Percentiles rank a stretch among this genome's conserved stretches.
phyloP scores from a whole-genome alignment of 2,329 filamentous ascomycete genomes.

The Ophiostoma montium region DNA sequence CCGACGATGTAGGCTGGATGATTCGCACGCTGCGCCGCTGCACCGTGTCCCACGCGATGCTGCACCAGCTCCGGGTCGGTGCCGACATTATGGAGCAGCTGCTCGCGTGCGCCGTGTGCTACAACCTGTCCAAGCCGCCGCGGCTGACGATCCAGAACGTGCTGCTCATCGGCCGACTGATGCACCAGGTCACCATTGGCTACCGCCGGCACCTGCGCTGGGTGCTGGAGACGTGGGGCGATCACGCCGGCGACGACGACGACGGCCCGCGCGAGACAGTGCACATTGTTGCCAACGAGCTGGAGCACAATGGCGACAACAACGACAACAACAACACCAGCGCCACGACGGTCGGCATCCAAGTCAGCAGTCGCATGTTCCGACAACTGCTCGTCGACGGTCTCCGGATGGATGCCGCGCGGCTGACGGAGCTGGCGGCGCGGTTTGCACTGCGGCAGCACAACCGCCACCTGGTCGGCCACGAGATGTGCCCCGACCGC shows the following conservation, averaged over 20 bases:
- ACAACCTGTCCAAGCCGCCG: constrained; percentile 4
- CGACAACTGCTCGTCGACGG: background rate
- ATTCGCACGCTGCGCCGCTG: background rate
- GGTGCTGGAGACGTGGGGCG: background rate
- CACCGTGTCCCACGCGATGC: background rate
- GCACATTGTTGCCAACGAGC: no score
- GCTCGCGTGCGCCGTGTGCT: constrained; percentile 3
- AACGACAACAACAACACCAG: background rate
- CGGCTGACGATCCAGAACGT: constrained; percentile 7
- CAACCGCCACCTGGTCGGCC: constrained; percentile 7
- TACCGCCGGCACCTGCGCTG: constrained; percentile 5
- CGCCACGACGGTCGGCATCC: background rate
- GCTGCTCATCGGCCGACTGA: constrained; percentile 4
- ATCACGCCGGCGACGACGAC: no score
- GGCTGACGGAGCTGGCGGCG: constrained; percentile 3
- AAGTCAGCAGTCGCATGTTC: background rate
- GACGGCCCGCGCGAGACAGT: background rate
- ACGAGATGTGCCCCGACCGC: constrained; percentile 4
- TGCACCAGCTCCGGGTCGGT: constrained; percentile 4
- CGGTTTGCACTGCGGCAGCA: constrained; percentile 4
- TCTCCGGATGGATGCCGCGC: background rate
- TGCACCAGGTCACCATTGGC: constrained; percentile 2
- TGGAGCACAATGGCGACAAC: background rate
- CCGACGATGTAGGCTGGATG: background rate
- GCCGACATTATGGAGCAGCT: constrained; percentile 1